A percentile compares a stretch with the other conserved stretches of the same genome.
phyloP scores from a whole-genome alignment of 257 asterid species.

The Schizonepeta tenuifolia region DNA sequence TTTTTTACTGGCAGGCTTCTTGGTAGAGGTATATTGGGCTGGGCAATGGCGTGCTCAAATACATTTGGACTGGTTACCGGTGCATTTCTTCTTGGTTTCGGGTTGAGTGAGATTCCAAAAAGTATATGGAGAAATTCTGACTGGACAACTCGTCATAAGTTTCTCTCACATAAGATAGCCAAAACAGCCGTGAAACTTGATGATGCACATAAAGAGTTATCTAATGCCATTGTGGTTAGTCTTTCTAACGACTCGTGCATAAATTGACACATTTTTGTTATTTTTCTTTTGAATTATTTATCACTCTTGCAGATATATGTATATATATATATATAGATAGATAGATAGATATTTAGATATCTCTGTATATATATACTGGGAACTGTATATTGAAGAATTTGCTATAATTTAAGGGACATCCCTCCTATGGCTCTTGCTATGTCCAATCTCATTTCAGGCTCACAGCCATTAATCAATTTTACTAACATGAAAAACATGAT shows the following conservation, averaged over 20 bases:
- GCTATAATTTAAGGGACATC: neutral
- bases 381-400: neutral
- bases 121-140: constrained; percentile 94
- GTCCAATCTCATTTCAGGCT: neutral
- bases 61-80: constrained; percentile 99
- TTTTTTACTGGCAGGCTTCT: constrained; percentile 59
- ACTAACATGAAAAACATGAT: neutral
- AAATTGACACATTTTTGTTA: neutral
- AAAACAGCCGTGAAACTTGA: constrained; percentile 97
- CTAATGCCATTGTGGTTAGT: constrained; percentile 96
- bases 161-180: constrained; percentile 92
- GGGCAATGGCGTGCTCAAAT: constrained; percentile 99
- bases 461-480: neutral
- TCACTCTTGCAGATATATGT: neutral
- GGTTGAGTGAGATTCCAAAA: constrained; percentile 95
- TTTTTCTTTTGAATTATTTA: neutral
- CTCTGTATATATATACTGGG: neutral
- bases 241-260: constrained; percentile 28
- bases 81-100: constrained; percentile 99
- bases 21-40: constrained; percentile 66
- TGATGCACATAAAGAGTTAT: constrained; percentile 93
- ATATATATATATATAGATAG: neutral
- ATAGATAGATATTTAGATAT: too few relatives aligned
- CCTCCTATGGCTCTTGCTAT: neutral
- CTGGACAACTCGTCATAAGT: constrained; percentile 95